These are phyloP conservation scores for Sugiyamaella novakii DNA, from an alignment of 1,139 yeast species.

Conservation along the genomic window DNA sequence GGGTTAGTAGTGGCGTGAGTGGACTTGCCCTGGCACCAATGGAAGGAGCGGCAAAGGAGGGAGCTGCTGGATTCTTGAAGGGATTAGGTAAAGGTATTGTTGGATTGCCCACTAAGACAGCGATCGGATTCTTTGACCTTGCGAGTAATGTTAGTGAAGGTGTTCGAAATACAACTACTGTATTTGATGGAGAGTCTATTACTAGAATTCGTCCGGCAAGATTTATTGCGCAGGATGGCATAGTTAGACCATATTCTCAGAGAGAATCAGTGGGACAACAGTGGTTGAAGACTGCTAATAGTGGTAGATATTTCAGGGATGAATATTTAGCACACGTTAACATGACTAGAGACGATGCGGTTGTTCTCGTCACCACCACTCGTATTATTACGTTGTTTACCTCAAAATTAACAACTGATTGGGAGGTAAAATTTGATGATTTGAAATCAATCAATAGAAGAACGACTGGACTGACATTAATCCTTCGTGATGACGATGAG, in stretches of 20 bases:
- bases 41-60: constrained; percentile 82
- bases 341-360: constrained; percentile 71
- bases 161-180: constrained; percentile 88
- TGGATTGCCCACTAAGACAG: constrained; percentile 95
- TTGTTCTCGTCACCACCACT: constrained; percentile 73
- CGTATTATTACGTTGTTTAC: constrained; percentile 71
- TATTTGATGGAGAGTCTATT: constrained; percentile 77
- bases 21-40: constrained; percentile 92
- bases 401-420: constrained; percentile 59
- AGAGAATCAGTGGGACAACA: constrained; percentile 93
- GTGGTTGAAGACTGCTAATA: constrained; percentile 83
- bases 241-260: constrained; percentile 72
- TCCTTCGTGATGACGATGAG: constrained; percentile 33
- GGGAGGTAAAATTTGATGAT: constrained; percentile 66
- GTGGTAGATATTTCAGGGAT: constrained; percentile 74
- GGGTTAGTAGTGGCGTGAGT: constrained; percentile 81
- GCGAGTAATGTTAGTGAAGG: constrained; percentile 95
- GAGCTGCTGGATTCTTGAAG: constrained; percentile 87
- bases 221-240: constrained; percentile 65
- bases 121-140: constrained; percentile 90
- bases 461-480: constrained; percentile 73
- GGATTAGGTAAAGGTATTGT: constrained; percentile 94
- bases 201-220: constrained; percentile 85
- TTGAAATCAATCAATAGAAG: constrained; percentile 73
- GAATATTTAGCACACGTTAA: constrained; percentile 82